Conservation (phyloP, 805 yeast species). For the Teunomyces cretensis region DNA sequence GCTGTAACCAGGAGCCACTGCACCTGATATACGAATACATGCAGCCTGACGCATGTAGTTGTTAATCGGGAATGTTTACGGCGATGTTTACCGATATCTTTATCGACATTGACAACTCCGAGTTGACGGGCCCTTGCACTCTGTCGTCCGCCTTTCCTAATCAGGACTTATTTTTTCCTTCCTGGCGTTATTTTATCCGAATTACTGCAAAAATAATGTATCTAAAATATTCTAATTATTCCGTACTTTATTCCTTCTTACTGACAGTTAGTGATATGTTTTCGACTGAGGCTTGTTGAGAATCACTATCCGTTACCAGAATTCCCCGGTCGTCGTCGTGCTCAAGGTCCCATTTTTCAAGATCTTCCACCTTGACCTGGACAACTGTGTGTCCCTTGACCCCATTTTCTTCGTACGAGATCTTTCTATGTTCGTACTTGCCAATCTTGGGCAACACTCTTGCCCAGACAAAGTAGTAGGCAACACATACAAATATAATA, state of each 20-base stretch:
- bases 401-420: slow-evolving; percentile 31
- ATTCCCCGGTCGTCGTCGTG: slow-evolving; percentile 17
- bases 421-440: slow-evolving; percentile 31
- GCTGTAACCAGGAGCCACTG: too few relatives aligned
- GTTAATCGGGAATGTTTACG: too few relatives aligned
- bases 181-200: neutral
- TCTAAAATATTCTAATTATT: too few relatives aligned
- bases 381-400: slow-evolving; percentile 40
- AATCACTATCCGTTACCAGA: neutral
- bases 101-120: too few relatives aligned
- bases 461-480: slow-evolving; percentile 38
- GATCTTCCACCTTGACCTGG: slow-evolving; percentile 28
- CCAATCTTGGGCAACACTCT: slow-evolving; percentile 31
- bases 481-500: slow-evolving; percentile 27
- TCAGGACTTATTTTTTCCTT: too few relatives aligned
- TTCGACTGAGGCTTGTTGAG: neutral
- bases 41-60: too few relatives aligned
- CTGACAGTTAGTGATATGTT: neutral
- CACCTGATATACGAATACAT: too few relatives aligned
- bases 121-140: too few relatives aligned
- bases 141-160: too few relatives aligned
- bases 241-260: neutral
- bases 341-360: slow-evolving; percentile 33
- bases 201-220: neutral
- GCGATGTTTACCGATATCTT: too few relatives aligned